These are phyloP conservation scores for Moringa oleifera DNA, from an alignment of 345 rosid genomes.

Conservation along the genomic window DNA sequence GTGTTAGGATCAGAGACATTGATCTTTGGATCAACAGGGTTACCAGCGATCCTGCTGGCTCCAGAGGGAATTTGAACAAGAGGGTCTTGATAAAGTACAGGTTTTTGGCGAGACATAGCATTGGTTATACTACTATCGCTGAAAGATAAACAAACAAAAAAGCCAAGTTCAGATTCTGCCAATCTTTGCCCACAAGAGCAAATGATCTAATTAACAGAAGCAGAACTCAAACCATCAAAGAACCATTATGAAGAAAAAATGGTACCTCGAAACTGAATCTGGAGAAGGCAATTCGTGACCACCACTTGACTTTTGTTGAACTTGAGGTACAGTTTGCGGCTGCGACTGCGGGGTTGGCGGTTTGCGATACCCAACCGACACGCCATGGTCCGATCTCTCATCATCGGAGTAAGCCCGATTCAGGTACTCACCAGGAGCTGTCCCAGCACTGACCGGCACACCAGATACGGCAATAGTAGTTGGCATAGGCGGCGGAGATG, in stretches of 20 bases:
- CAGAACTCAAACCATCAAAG: neutral
- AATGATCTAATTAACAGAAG: neutral
- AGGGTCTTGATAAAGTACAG: slow-evolving; percentile 60
- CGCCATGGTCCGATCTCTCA: slow-evolving; percentile 87
- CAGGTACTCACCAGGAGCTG: slow-evolving; percentile 42
- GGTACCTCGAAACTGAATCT: slow-evolving; percentile 87
- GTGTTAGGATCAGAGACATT: slow-evolving; percentile 50
- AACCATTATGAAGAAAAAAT: neutral
- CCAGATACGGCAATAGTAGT: slow-evolving; percentile 36
- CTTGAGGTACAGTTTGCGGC: slow-evolving; percentile 36
- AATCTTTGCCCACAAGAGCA: neutral
- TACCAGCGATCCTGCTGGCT: slow-evolving; percentile 35
- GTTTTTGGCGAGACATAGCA: slow-evolving; percentile 53
- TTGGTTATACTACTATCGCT: slow-evolving; percentile 81
- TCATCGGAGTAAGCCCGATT: slow-evolving; percentile 69
- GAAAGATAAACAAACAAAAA: slow-evolving; percentile 33
- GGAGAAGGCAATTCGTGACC: slow-evolving; percentile 73
- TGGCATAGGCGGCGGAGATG: slow-evolving; percentile 56
- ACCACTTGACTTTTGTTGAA: slow-evolving; percentile 51
- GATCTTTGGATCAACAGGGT: slow-evolving; percentile 48
- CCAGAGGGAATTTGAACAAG: slow-evolving; percentile 60
- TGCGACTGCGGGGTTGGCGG: slow-evolving; percentile 39
- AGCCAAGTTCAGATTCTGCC: slow-evolving; percentile 24
- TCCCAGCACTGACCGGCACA: slow-evolving; percentile 30
- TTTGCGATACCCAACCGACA: slow-evolving; percentile 51